phyloP scores from a whole-genome alignment of 495 filamentous ascomycete species.

The Aspergillus steynii region DNA sequence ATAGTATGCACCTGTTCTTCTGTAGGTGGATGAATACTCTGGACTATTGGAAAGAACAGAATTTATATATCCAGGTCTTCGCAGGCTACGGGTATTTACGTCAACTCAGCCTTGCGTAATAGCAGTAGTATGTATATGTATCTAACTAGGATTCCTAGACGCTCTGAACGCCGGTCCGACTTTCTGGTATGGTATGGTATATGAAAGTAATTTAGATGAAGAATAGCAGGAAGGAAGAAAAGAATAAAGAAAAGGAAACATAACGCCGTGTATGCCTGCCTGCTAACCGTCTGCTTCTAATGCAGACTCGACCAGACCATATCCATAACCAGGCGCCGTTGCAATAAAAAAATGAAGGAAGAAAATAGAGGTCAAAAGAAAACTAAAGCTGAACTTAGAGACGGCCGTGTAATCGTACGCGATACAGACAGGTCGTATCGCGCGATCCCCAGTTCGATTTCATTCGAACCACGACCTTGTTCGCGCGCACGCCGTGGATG shows the following conservation, averaged over 20 bases:
- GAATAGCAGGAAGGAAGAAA: not conserved
- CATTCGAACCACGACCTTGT: conserved; percentile 45
- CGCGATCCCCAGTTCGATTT: conserved; percentile 50
- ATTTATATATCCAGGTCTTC: no score
- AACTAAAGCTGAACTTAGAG: conserved; percentile 17
- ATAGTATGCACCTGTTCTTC: not conserved
- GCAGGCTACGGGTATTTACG: no score
- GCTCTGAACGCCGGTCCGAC: not conserved
- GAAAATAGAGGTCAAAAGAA: conserved; percentile 1
- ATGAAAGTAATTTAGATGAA: no score
- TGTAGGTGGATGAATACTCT: not conserved
- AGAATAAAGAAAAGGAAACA: not conserved
- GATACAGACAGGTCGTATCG: conserved; percentile 47
- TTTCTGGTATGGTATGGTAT: not conserved
- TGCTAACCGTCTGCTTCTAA: no score
- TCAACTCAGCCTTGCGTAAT: no score
- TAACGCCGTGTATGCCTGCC: not conserved
- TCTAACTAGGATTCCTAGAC: not conserved
- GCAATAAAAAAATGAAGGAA: not conserved
- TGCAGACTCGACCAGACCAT: not conserved
- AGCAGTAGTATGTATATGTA: no score
- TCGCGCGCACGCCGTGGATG: conserved; percentile 36
- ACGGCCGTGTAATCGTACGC: conserved; percentile 45
- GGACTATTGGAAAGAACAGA: no score
- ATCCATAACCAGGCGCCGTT: not conserved